Evolutionary conservation across 768 basidiomycete species (phyloP), one percentile per base, ranked within the genome.

Genomic region (Termitomyces sp.): DNA sequence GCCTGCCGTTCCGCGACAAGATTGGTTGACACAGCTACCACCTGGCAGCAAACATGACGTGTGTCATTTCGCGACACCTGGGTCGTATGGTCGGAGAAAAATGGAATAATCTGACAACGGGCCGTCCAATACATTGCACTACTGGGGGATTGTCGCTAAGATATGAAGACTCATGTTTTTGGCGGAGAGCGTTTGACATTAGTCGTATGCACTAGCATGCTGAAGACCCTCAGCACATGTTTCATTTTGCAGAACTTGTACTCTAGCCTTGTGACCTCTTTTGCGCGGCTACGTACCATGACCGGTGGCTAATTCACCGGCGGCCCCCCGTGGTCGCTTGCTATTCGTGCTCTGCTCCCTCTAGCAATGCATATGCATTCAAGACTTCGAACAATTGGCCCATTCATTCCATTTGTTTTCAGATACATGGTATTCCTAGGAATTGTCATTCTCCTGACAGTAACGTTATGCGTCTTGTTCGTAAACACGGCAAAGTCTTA

Each of bases 241-340:
- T 18, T 18, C 7, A n/a, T n/a, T n/a, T n/a, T n/a, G n/a, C 34
- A 36, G 8, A 36, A 36, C 18, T 2, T 18, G 4, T 37, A 37
- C 36, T 37, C 28, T 31, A 34, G 9, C 46, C 42, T 16, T 8
- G 45, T 46, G 46, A 47, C n/a, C 5, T 24, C 9, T 42, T 4
- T 22, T 20, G 41, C n/a, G n/a, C n/a, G 4, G 4, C 42, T 34
- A 20, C 51, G 42, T 48, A 60, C 51, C 58, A 45, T 61, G 55
- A 57, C 63, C 60, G 56, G 60, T 60, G 63, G 60, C 53, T 60
- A 58, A n/a, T 55, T 26, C 55, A 58, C 63, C 63, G 60, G 63
- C 63, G 63, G 63, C 44, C 48, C n/a, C 57, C 56, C 24, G 29
- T 52, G 42, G 36, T 29, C 34, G n/a, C 44, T 22, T 33, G 51